Evolutionary conservation across 805 yeast genomes (phyloP), one percentile per base, ranked within the genome.

Genomic region (Candida manassasensis): DNA sequence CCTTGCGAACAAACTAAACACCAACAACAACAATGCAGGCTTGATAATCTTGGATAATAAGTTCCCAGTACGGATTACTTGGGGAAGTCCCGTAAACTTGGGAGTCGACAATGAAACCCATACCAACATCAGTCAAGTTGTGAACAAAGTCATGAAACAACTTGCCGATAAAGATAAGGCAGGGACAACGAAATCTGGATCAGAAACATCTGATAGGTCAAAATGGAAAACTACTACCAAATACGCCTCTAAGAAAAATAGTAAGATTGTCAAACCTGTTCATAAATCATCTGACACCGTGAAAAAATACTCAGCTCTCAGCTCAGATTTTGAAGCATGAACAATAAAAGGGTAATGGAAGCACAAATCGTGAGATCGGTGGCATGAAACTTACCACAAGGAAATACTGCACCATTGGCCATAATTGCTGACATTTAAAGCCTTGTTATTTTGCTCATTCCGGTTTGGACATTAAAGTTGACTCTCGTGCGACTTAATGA

Each of bases 121-220:
- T 34, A 44, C 55, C 21, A 77, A 75, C 42, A 50, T 79, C 2
- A 67, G 75, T 3, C 41, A 61, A 11, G 71, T 79, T 6, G 81
- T 75, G 7, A 54, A 53, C 21, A 77, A 71, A 40, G 76, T 77
- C 19, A 52, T 79, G 70, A 69, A 63, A 41, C 74, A 75, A 45
- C 52, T 73, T 38, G 73, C 79, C 3, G 71, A 64, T 16, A 60
- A 60, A 39, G 75, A 68, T 37, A 45, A 30, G 22, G 25, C 14
- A 34, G 38, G 19, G 21, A 36, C 29, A 8, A n/a, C 6, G 6
- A 24, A 24, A 6, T n/a, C 27, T 24, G 27, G n/a, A 9, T 24
- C 7, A 6, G 29, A 27, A 18, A 27, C 14, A 7, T 7, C 32
- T n/a, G 15, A n/a, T 13, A 12, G 16, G 8, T 6, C 24, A 32